Base-by-base conservation (phyloP, 306 rosid species). In the Mimosa bimucronata region DNA sequence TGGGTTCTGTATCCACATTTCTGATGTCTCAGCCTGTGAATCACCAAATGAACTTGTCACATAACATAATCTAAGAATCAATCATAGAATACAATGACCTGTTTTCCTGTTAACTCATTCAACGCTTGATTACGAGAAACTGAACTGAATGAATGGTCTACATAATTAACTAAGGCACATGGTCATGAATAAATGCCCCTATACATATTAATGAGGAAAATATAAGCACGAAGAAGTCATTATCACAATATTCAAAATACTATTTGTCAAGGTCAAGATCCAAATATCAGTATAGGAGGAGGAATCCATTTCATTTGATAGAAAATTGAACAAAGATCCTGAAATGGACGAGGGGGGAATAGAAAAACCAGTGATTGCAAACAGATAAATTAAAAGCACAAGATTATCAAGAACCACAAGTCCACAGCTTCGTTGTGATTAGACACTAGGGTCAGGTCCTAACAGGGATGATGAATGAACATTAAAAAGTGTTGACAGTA, bases 1-100 rank as follows among this genome's bases (percentile, higher is more conserved):
- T 61, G 97, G 93, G 86, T 93, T 96, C 84, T 91, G 98, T 66
- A 96, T 84, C 99, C 99, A 96, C 12, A 96, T 87, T 90, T 96
- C 99, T 42, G 99, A 90, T 79, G 99, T 92, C 86, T 96, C 99
- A 0, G 91, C 98, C 99, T 96, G 88, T 31, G 61, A 82, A 80
- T 75, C 23, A 41, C 3, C 61, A 74, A 69, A 67, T 66, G 44
- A 31, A 55, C 28, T 66, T 19, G 28, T 66, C 7, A 41, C 28
- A 18, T 30, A 37, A n/a, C 26, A 64, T 67, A 62, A 40, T 62
- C 18, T 23, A 23, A 23, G 60, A 64, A 70, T 44, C 14, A 70
- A 70, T 70, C 38, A 21, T 21, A 12, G 28, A 14, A 23, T 12
- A 42, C 38, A 12, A 18, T 21, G 6, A 9, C 13, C 50, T 9